Conservation (phyloP, 306 rosid genomes). For the Geum urbanum region DNA sequence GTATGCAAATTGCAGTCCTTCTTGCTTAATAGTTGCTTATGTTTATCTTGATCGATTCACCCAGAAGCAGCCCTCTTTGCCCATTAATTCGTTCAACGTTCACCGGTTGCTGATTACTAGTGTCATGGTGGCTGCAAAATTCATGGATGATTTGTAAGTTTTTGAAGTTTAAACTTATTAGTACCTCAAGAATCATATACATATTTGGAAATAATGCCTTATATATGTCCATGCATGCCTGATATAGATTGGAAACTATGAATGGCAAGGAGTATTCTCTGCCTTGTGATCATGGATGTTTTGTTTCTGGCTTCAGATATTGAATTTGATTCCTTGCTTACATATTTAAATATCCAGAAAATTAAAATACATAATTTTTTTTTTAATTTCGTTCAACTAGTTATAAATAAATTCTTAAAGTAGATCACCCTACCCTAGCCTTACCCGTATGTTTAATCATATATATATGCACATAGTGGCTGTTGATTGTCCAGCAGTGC, state of each 20-base stretch:
- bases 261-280: not conserved
- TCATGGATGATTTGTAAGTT: slow-evolving; percentile 97
- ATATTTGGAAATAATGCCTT: not conserved
- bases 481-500: not conserved
- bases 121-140: slow-evolving; percentile 87
- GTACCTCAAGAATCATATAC: not conserved
- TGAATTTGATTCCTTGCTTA: slow-evolving; percentile 1
- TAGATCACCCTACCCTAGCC: too few species aligned
- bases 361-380: not conserved
- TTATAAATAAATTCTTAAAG: too few species aligned
- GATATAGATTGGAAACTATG: not conserved
- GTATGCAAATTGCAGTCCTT: slow-evolving; percentile 91
- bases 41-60: slow-evolving; percentile 89
- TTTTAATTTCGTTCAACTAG: too few species aligned
- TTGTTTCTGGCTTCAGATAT: not conserved
- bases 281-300: slow-evolving; percentile 16
- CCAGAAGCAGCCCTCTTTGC: slow-evolving; percentile 69
- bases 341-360: not conserved
- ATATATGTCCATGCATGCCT: not conserved
- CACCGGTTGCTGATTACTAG: slow-evolving; percentile 90
- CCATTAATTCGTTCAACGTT: slow-evolving; percentile 78
- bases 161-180: not conserved
- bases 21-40: slow-evolving; percentile 81
- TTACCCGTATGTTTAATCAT: too few species aligned
- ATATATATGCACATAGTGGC: not conserved